Evolutionary conservation across 1,284 basidiomycete genomes (phyloP), one percentile per base, ranked within the genome.

Genomic region (Cerioporus squamosus): DNA sequence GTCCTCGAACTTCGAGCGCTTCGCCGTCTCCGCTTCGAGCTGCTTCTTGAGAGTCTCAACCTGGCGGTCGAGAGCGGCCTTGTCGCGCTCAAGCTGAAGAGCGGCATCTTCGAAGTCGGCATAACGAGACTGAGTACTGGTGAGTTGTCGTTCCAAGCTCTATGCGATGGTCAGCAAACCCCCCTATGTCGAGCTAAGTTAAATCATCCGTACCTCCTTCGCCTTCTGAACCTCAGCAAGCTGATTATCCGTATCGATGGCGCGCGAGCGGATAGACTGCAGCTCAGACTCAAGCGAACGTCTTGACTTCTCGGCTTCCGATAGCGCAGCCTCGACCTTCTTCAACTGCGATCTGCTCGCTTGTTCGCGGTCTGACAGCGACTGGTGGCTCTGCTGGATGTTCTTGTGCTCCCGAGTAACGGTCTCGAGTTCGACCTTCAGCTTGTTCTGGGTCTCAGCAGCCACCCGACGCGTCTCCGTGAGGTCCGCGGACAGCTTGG

Each of bases 41-140:
- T 91, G 86, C 66, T 88, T 87, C 56, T 83, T 83, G 53, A 81
- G 73, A 8, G 82, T 78, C 38, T 93, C 91, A 56, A 91, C 74
- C 65, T 94, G 91, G 7, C 89, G 85, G 55, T 87, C 83, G 63
- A 90, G 86, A 10, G 87, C 81, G 6, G 85, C 85, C 69, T 93
- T 87, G 61, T 95, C 94, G 38, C 93, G 83, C 72, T 97, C 91
- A 46, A 93, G 82, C 63, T 92, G 86, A 5, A 97, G 80, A 5
- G 94, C 84, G 0, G 90, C 85, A 68, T 98, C 95, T 72, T 98
- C 95, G 55, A 95, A 90, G 60, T 91, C 89, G 57, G 91, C 86
- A 62, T 90, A 90, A 68, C 92, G 93, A 36, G 83, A 79, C 66
- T 92, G 88, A 6, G 92, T 86, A 15, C 84, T 77, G 0, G 81